Evolutionary conservation across 768 basidiomycete genomes (phyloP).

Genomic region (Mycena pura): DNA sequence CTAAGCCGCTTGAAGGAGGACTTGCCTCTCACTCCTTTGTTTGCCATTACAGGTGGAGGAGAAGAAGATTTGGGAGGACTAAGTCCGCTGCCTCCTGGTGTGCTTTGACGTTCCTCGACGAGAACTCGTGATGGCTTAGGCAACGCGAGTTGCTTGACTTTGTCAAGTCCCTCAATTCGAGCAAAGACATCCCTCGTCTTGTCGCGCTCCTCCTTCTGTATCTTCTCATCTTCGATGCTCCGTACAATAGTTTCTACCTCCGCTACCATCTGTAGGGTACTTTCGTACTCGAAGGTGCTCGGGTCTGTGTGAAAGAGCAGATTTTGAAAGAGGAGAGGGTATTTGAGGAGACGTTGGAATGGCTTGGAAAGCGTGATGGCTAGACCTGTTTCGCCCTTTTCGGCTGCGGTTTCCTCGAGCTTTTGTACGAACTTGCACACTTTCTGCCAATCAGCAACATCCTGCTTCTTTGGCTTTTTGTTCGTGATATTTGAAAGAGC

Average conservation of each 20-base stretch:
- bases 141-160: slow-evolving; percentile 88
- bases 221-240: slow-evolving; percentile 98
- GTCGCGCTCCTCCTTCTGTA: slow-evolving; percentile 94
- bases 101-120: slow-evolving; percentile 76
- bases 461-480: slow-evolving; percentile 85
- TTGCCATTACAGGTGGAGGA: slow-evolving; percentile 49
- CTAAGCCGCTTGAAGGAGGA: slow-evolving; percentile 89
- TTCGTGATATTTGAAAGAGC: slow-evolving; percentile 68
- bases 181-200: slow-evolving; percentile 95
- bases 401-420: slow-evolving; percentile 80
- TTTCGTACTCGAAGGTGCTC: slow-evolving; percentile 96
- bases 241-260: slow-evolving; percentile 97
- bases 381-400: slow-evolving; percentile 92
- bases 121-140: slow-evolving; percentile 90
- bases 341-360: slow-evolving; percentile 95
- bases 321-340: slow-evolving; percentile 97
- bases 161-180: slow-evolving; percentile 94
- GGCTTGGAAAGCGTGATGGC: slow-evolving; percentile 97
- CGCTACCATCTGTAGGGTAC: slow-evolving; percentile 94
- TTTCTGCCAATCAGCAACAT: slow-evolving; percentile 78
- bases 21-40: slow-evolving; percentile 78
- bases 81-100: slow-evolving; percentile 41
- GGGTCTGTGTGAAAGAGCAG: slow-evolving; percentile 97
- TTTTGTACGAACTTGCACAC: slow-evolving; percentile 76
- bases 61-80: slow-evolving; percentile 45